Base-by-base conservation (phyloP, 805 yeast species). In the Yarrowia osloensis region DNA sequence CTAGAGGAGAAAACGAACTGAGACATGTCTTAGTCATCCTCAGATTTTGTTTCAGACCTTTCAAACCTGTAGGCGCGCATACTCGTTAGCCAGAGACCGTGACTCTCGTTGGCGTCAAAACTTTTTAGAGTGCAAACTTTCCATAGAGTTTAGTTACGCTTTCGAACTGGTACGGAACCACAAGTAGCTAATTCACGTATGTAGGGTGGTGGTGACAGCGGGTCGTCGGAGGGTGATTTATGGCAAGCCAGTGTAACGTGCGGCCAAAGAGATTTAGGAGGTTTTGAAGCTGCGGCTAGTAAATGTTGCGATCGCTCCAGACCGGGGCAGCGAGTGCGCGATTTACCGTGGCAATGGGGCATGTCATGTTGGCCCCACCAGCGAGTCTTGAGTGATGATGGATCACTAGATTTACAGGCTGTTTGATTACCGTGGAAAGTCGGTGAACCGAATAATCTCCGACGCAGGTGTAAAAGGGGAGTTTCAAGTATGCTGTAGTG, bases 131-230 rank as follows among this genome's bases (percentile, higher is more conserved):
- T 50, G 57, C 57, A 50, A 50, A 50, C 57, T 50, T 50, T 50
- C 57, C 57, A 50, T 50, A 50, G 40, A 50, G 57, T 50, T 50
- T 50, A 31, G 57, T 50, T 50, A 33, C 55, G 40, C 40, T 33
- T 29, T 50, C 2, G 13, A 28, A 50, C 40, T 11, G 46, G 46
- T n/a, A 11, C 22, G 21, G 42, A 37, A 37, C 22, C 17, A n/a
- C 22, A 37, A 37, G 24, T 49, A 29, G 54, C 54, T 49, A 29
- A 49, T 11, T 17, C 31, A 33, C n/a, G 6, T 33, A 15, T 35
- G 39, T 17, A 26, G 54, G 35, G 24, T 28, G 54, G 54, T 49
- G 37, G 54, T 49, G 15, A 15, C 7, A 46, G 33, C 11, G 31
- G 33, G 13, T 13, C 11, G 35, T 4, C 15, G 35, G 13, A 7